Evolutionary conservation across 805 yeast genomes (phyloP).

Genomic region (Spathaspora arborariae): DNA sequence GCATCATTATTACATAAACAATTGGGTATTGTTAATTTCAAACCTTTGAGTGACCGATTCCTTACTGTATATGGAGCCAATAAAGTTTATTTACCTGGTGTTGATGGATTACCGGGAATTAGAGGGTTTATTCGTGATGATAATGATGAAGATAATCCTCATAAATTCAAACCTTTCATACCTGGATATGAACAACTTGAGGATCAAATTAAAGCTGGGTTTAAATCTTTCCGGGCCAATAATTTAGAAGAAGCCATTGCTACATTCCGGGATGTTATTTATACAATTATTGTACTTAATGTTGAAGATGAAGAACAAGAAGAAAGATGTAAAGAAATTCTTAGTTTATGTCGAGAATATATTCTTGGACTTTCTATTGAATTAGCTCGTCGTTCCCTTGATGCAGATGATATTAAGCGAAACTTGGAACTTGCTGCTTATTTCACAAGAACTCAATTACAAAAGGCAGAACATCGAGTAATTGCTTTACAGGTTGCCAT

Average conservation of each 20-base stretch:
- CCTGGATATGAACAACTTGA: constrained; percentile 72
- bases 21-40: constrained; percentile 80
- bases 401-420: constrained; percentile 68
- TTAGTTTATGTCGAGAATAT: constrained; percentile 80
- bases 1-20: constrained; percentile 90
- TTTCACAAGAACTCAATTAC: constrained; percentile 81
- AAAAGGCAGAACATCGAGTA: constrained; percentile 68
- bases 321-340: constrained; percentile 64
- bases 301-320: constrained; percentile 77
- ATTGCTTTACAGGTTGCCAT: constrained; percentile 94
- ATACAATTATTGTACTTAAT: constrained; percentile 65
- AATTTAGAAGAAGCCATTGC: constrained; percentile 78
- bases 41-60: constrained; percentile 81
- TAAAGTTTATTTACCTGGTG: constrained; percentile 70
- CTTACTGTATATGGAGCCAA: constrained; percentile 79
- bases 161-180: constrained; percentile 54
- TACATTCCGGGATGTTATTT: constrained; percentile 73
- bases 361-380: constrained; percentile 91
- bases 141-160: constrained; percentile 50
- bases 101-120: constrained; percentile 70
- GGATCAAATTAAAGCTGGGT: constrained; percentile 64
- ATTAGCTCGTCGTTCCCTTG: constrained; percentile 78
- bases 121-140: constrained; percentile 65
- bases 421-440: constrained; percentile 94
- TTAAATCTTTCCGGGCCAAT: constrained; percentile 77